Base-by-base conservation (phyloP, 2,329 filamentous ascomycete species). In the Fusarium lateritium region DNA sequence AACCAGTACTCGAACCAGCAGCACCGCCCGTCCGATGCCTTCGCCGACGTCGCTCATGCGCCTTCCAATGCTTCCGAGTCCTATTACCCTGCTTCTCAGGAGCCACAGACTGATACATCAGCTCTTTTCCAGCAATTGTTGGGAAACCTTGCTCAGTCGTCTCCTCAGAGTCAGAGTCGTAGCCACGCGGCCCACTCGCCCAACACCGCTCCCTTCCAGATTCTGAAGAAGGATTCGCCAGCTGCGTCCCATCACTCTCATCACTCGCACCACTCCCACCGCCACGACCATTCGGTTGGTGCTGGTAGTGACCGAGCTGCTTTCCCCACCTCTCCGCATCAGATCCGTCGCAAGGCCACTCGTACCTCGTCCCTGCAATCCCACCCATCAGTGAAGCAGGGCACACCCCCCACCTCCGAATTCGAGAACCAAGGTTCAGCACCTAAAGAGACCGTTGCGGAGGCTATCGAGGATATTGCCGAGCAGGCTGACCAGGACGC, bases 381-480 rank as follows among this genome's bases (percentile, higher is more conserved):
- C 17, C 74, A 75, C 44, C 73, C 66, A 4, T 76, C 74, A 15
- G 63, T 66, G 52, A 75, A 76, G 56, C 67, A 76, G 49, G 60
- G 71, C 17, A 75, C 79, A 1, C 78, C 79, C 28, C 72, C 77
- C 1, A 72, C 73, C 5, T 71, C 74, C 40, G 79, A 79, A 19
- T 74, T 75, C 40, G 78, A 76, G 33, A 71, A 69, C 54, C 71
- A 74, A 42, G 68, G 65, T 46, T 65, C 73, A 28, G 64, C 65
- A 78, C 91, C 88, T 54, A 88, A 84, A 69, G 91, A 93, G 78
- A 91, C 90, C 50, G 91, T 96, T 31, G 85, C 91, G 21, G 88
- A 93, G 57, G 90, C 91, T 26, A 83, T 94, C 40, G 86, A 84
- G 69, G 89, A 89, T 42, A 83, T 94, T 67, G 91, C 90, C 43